Evolutionary conservation across 768 basidiomycete species (phyloP).

Genomic region (Tulasnella sp.): DNA sequence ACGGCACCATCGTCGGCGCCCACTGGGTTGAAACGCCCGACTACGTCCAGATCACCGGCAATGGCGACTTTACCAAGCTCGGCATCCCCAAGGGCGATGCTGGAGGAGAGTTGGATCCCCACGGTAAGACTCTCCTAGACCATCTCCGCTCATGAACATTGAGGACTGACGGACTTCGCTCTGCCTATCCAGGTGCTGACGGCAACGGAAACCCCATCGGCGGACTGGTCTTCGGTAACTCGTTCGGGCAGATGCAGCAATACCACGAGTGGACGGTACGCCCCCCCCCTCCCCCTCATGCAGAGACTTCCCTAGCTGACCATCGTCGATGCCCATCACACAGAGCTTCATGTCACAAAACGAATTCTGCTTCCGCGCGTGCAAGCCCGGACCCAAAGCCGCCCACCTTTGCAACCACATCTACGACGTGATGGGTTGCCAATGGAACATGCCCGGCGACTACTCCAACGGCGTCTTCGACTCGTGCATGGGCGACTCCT

Average conservation of each 20-base stretch:
- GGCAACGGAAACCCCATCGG: conserved; percentile 27
- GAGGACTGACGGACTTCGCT: too few species aligned
- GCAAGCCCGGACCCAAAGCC: conserved; percentile 24
- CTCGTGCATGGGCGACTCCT: conserved; percentile 32
- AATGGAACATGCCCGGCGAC: conserved; percentile 26
- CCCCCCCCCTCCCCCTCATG: neutral
- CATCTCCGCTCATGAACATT: neutral
- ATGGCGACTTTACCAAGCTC: conserved; percentile 31
- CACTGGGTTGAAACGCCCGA: conserved; percentile 35
- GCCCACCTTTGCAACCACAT: conserved; percentile 32
- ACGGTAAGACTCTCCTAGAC: conserved; percentile 21
- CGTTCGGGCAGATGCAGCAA: conserved; percentile 29
- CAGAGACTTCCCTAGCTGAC: neutral
- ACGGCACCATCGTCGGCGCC: conserved; percentile 30
- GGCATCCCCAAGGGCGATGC: conserved; percentile 29
- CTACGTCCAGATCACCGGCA: conserved; percentile 31
- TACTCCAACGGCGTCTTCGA: conserved; percentile 30
- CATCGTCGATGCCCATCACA: neutral
- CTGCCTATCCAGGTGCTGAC: neutral
- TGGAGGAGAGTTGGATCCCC: conserved; percentile 36
- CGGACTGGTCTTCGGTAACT: conserved; percentile 31
- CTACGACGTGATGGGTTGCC: conserved; percentile 28
- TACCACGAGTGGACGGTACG: conserved; percentile 36
- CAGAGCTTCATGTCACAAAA: conserved; percentile 30
- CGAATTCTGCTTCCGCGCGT: conserved; percentile 36